These are phyloP conservation scores for Phoma sp. DNA, from an alignment of 2,329 filamentous ascomycete species.

Conservation along the genomic window DNA sequence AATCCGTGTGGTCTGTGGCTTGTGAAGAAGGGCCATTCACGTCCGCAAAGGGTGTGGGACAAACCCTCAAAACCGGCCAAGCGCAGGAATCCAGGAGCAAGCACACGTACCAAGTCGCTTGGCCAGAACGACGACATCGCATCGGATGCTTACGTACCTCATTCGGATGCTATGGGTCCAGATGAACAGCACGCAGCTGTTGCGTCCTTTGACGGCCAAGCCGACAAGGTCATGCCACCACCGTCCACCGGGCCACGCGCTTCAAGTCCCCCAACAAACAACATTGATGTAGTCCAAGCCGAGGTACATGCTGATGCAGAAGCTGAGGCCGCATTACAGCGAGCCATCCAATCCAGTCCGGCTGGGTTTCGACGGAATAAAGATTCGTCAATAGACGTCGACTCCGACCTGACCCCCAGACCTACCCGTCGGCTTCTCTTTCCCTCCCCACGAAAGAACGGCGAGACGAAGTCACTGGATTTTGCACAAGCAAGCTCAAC, in stretches of 20 bases:
- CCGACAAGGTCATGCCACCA: constrained; percentile 22
- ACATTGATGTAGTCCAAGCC: background rate
- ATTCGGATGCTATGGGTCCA: constrained; percentile 30
- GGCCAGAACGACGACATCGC: constrained; percentile 56
- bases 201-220: constrained; percentile 17
- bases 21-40: constrained; percentile 82
- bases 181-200: constrained; percentile 19
- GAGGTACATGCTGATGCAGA: constrained; percentile 20
- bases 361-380: constrained; percentile 57
- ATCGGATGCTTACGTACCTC: constrained; percentile 41
- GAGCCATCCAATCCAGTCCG: constrained; percentile 68
- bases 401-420: constrained; percentile 61
- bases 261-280: background rate
- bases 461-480: constrained; percentile 66
- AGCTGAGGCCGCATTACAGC: constrained; percentile 52
- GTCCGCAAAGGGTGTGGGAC: constrained; percentile 84
- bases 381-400: constrained; percentile 57
- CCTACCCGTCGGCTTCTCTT: constrained; percentile 76
- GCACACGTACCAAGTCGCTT: constrained; percentile 49
- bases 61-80: constrained; percentile 50
- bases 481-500: constrained; percentile 47
- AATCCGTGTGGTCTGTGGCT: constrained; percentile 98
- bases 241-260: constrained; percentile 9
- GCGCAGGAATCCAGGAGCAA: constrained; percentile 36
- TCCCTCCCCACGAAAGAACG: constrained; percentile 74